Evolutionary conservation across 768 basidiomycete species (phyloP), one percentile per base, ranked within the genome.

Genomic region (Boletus rubescentipes): DNA sequence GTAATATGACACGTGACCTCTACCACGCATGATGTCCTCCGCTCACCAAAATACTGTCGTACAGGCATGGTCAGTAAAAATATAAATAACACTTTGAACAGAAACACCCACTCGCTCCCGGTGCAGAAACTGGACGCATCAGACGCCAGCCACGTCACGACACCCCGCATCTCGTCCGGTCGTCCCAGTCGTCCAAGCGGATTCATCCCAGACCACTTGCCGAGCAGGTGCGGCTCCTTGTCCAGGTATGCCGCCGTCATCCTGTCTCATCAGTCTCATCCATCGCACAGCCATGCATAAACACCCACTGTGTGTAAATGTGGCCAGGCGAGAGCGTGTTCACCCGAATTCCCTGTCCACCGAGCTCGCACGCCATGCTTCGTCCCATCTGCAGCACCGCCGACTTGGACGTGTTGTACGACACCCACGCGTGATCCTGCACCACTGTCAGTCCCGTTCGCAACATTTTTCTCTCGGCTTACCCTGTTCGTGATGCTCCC

Each of bases 331-430:
- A 90, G 46, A 91, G 75, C 12, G 84, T 75, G 67, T 91, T 91
- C 54, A 90, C 87, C 4, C 89, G 78, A 46, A 91, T 89, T 2
- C 75, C 71, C 66, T 83, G 73, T 34, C 64, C 71, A 2, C 86
- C 89, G 2, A 91, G 77, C 64, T 91, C 89, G 63, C 87, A 89
- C 4, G 89, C 89, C 87, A 91, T 86, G 67, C 85, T 89, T 39
- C 89, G 81, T 6, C 77, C 83, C 87, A 89, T 89, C 70, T 91
- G 89, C 38, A 90, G 69, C 16, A 91, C 87, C 5, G 84, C 89
- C 1, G 85, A 81, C 70, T 91, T 91, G 72, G 85, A 87, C 44
- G 80, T 77, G 69, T 90, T 89, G 72, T 91, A 91, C 14, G 86
- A 80, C 46, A 84, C 79, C 87, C 86, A 89, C 2, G 83, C 80